Conservation (phyloP, 768 basidiomycete genomes). For the Mycena alexandri region DNA sequence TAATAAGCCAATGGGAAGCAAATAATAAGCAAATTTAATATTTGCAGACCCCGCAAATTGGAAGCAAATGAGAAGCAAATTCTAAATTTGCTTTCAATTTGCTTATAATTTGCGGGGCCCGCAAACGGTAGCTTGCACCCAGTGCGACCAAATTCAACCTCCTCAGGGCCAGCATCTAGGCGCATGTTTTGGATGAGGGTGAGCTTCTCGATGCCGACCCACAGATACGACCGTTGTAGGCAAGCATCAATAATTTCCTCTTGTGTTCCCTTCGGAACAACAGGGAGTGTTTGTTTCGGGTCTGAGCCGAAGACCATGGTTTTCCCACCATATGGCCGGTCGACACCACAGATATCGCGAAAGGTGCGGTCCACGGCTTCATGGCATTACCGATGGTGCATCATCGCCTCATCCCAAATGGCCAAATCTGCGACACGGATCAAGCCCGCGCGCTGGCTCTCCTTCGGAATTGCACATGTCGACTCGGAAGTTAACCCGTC, state of each 20-base stretch:
- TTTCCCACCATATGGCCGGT: conserved; percentile 31
- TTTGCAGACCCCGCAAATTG: too few species aligned
- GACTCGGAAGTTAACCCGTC: background rate
- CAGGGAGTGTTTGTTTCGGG: conserved; percentile 53
- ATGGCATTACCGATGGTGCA: background rate
- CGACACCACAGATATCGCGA: conserved; percentile 44
- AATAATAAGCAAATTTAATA: too few species aligned
- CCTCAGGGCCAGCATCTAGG: background rate
- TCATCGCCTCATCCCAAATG: background rate
- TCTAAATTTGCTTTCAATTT: too few species aligned
- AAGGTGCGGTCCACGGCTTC: conserved; percentile 35
- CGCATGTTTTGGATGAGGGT: conserved; percentile 10
- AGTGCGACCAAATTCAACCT: conserved; percentile 2
- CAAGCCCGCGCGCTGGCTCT: conserved; percentile 35
- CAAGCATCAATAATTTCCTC: conserved; percentile 48
- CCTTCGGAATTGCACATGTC: conserved; percentile 5
- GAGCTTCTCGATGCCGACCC: background rate
- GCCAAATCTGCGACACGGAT: conserved; percentile 8
- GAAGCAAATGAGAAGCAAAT: too few species aligned
- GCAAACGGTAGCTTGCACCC: too few species aligned
- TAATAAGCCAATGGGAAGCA: too few species aligned
- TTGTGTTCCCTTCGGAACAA: conserved; percentile 46
- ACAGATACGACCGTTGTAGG: conserved; percentile 10
- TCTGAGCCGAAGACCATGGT: conserved; percentile 49
- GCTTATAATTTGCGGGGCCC: too few species aligned